Evolutionary conservation across 164 flowering plant species (phyloP).

Genomic region (Nymphaea thermarum): DNA sequence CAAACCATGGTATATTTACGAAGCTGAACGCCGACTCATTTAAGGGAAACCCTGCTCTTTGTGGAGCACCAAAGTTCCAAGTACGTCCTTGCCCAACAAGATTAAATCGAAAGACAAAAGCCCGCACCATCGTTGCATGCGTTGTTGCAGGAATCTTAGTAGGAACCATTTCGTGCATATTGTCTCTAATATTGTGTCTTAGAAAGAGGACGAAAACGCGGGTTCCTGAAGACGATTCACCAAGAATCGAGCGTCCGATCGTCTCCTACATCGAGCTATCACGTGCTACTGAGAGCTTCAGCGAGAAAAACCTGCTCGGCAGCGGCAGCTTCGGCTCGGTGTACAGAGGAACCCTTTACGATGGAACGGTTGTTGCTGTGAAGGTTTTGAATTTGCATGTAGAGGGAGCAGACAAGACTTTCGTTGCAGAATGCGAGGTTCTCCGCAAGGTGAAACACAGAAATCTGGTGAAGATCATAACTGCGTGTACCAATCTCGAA

Average conservation of each 20-base stretch:
- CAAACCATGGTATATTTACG: slow-evolving; percentile 13
- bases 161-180: too few relatives aligned
- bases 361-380: background rate
- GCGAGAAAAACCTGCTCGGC: background rate
- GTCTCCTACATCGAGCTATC: background rate
- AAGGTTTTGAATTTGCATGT: background rate
- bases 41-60: slow-evolving; percentile 14
- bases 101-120: too few relatives aligned
- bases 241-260: too few relatives aligned
- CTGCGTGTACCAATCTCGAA: background rate
- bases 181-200: too few relatives aligned
- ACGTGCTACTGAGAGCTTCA: background rate
- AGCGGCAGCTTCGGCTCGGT: background rate
- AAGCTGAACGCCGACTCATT: slow-evolving; percentile 12
- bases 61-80: background rate
- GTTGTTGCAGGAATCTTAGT: too few relatives aligned
- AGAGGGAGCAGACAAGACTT: background rate
- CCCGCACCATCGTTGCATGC: too few relatives aligned
- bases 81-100: too few relatives aligned
- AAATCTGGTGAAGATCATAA: background rate
- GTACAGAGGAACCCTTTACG: background rate
- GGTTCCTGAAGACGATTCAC: too few relatives aligned
- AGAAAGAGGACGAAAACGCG: too few relatives aligned
- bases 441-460: background rate
- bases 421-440: background rate